These are phyloP conservation scores for Dactylorhiza incarnata DNA, from an alignment of 106 monocot genomes.

Conservation along the genomic window DNA sequence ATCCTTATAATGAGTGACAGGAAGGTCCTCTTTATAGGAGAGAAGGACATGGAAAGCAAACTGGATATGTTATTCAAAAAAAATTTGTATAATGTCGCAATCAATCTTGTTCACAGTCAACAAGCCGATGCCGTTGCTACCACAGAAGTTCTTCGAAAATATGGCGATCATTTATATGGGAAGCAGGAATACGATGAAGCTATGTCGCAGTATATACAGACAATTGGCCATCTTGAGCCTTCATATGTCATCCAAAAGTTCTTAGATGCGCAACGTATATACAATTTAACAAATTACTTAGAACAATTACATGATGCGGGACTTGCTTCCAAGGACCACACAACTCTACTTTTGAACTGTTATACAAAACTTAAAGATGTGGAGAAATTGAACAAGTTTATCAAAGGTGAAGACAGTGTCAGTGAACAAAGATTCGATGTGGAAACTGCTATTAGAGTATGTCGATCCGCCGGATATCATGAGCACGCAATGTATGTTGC, in stretches of 20 bases:
- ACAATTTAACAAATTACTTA: conserved; percentile 91
- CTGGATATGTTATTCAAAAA: conserved; percentile 98
- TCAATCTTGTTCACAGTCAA: conserved; percentile 93
- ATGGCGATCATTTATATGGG: conserved; percentile 90
- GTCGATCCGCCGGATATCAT: conserved; percentile 93
- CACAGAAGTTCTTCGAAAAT: conserved; percentile 91
- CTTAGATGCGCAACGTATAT: conserved; percentile 87
- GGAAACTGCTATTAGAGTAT: conserved; percentile 96
- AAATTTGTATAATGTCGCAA: conserved; percentile 90
- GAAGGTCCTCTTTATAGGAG: conserved; percentile 71
- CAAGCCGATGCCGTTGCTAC: conserved; percentile 93
- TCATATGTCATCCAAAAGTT: conserved; percentile 99
- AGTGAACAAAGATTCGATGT: conserved; percentile 93
- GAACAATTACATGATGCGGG: conserved; percentile 88
- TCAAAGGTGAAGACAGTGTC: conserved; percentile 75
- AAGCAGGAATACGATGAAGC: conserved; percentile 95
- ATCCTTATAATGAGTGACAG: conserved; percentile 80
- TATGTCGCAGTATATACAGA: conserved; percentile 90
- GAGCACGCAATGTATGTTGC: conserved; percentile 98
- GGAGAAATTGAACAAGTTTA: conserved; percentile 88
- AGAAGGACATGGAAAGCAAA: conserved; percentile 99
- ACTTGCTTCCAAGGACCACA: conserved; percentile 90
- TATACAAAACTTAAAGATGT: conserved; percentile 98
- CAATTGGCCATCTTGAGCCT: conserved; percentile 92
- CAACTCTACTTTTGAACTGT: conserved; percentile 92